Base-by-base conservation (phyloP, 2,329 filamentous ascomycete species). In the Diaporthe citriasiana region DNA sequence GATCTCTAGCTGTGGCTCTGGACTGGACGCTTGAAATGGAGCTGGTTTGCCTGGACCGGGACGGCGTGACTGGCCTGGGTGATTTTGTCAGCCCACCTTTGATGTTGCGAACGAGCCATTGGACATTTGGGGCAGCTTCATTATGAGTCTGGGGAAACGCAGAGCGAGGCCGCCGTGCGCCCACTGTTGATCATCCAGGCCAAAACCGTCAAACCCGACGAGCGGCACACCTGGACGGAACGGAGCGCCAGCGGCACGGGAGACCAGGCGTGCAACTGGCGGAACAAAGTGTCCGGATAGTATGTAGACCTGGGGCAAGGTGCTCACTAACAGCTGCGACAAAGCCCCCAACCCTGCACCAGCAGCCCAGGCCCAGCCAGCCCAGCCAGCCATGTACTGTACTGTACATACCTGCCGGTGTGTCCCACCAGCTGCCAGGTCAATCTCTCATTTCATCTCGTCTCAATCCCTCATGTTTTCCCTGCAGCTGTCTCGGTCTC, bases 211-310 rank as follows among this genome's bases (percentile, higher is more conserved):
- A 50, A 13, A 25, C 15, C 17, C 30, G 30, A 25, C 13, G 15
- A 15, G 12, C 60, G 60, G 60, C 42, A 66, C 60, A n/a, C 5
- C 27, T 38, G 42, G 42, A 33, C 60, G 60, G 60, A 38, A 51
- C 60, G 42, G 42, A 50, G 27, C 60, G 30, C 60, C 45, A 40
- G 57, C 56, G 30, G 42, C 9, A 7, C 60, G 42, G 42, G 42
- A 50, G 19, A 13, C 40, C n/a, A n/a, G 40, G 40, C 7, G 10
- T 30, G 22, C 27, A 27, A 13, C 19, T 38, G 60, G 19, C 63
- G 45, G 63, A 51, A 66, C 63, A 51, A 51, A 66, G 4, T 51
- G 63, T 66, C 63, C 63, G 45, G 60, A 12, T 45, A 38, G 60
- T 45, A 25, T 8, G 13, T 30, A 50, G 40, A 51, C 30, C 40